Evolutionary conservation across 352 stramenopile genomes (phyloP).

Genomic region (Phytophthora hibernalis): DNA sequence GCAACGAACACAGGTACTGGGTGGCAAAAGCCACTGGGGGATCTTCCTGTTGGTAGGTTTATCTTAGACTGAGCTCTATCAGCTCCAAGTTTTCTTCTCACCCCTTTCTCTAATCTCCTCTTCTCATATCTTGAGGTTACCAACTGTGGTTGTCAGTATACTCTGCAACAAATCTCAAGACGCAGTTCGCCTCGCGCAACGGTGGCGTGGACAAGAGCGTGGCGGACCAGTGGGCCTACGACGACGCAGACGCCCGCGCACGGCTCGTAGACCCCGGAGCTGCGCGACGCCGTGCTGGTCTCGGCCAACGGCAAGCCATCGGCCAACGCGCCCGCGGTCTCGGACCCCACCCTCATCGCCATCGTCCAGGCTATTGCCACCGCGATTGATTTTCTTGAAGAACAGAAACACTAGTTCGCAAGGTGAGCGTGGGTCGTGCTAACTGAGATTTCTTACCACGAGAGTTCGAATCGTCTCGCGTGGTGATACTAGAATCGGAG

Average conservation of each 20-base stretch:
- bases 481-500: no score
- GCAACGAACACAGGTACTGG: no score
- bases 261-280: constrained; percentile 53
- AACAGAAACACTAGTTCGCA: constrained; percentile 73
- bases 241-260: constrained; percentile 51
- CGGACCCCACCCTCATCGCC: constrained; percentile 42
- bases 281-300: constrained; percentile 50
- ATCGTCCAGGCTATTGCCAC: constrained; percentile 53
- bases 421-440: constrained; percentile 69
- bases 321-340: constrained; percentile 14
- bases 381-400: constrained; percentile 72
- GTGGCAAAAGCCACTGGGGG: no score
- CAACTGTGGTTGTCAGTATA: no score
- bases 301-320: constrained; percentile 35
- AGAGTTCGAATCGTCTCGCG: no score
- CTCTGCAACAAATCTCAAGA: constrained; percentile 75
- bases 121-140: constrained; percentile 60
- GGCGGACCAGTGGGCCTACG: constrained; percentile 59
- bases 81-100: no score
- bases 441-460: no score
- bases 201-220: constrained; percentile 73
- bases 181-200: constrained; percentile 61
- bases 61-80: no score
- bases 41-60: no score
- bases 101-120: no score